phyloP scores from a whole-genome alignment of 106 monocot genomes.

The Cymbidium sinense region DNA sequence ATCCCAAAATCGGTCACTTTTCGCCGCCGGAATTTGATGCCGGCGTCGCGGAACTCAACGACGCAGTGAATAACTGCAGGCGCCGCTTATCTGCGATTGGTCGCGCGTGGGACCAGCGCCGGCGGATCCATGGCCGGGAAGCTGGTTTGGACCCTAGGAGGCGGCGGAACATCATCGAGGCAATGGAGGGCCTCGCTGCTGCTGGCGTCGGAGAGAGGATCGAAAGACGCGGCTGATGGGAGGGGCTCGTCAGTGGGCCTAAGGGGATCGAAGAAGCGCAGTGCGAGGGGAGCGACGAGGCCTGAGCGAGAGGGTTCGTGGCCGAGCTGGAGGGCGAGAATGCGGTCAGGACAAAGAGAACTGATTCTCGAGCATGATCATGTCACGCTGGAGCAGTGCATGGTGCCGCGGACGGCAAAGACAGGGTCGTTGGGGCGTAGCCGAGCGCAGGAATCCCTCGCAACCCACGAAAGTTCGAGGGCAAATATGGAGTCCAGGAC shows the following conservation, averaged over 20 bases:
- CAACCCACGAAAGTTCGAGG: constrained; percentile 64
- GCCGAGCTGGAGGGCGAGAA: constrained; percentile 45
- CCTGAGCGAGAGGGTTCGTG: constrained; percentile 27
- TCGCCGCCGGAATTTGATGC: constrained; percentile 43
- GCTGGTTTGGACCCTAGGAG: constrained; percentile 43
- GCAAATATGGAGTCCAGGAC: constrained; percentile 66
- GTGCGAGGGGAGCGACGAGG: constrained; percentile 36
- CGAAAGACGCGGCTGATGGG: constrained; percentile 12
- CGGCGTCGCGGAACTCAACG: constrained; percentile 54
- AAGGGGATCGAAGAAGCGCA: constrained; percentile 71
- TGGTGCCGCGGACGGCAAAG: constrained; percentile 50
- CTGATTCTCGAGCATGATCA: constrained; percentile 91
- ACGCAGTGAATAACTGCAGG: constrained; percentile 77
- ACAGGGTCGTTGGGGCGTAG: too few relatives aligned
- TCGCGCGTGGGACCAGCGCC: too few relatives aligned
- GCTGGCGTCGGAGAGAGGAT: constrained; percentile 14
- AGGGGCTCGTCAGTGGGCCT: too few relatives aligned
- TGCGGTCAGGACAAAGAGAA: constrained; percentile 70
- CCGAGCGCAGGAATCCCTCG: constrained; percentile 49
- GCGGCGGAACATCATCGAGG: constrained; percentile 64
- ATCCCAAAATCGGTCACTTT: constrained; percentile 77
- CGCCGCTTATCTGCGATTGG: constrained; percentile 45
- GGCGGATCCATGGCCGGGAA: constrained; percentile 27
- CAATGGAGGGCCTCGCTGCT: constrained; percentile 45
- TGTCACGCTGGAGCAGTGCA: constrained; percentile 75